phyloP scores from a whole-genome alignment of 805 yeast species.

The Barnettozyma sucrosica region DNA sequence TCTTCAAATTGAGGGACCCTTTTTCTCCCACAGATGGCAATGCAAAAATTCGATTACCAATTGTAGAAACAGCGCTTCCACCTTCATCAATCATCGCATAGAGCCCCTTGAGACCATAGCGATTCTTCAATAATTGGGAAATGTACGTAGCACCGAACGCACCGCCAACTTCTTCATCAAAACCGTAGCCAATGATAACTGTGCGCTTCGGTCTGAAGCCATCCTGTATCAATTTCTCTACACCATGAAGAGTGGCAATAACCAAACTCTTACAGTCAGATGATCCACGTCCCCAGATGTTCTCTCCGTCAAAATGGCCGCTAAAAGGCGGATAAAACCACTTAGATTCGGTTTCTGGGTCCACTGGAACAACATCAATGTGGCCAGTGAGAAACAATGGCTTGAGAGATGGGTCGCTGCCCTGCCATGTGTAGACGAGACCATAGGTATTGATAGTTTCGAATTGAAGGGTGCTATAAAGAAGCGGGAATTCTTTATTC shows the following conservation, averaged over 20 bases:
- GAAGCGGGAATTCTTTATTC: conserved; percentile 47
- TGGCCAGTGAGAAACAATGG: conserved; percentile 73
- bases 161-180: conserved; percentile 73
- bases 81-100: conserved; percentile 64
- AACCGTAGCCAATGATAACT: conserved; percentile 59
- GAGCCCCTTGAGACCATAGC: conserved; percentile 54
- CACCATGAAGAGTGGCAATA: conserved; percentile 55
- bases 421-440: conserved; percentile 57
- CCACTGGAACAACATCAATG: conserved; percentile 78
- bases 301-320: conserved; percentile 58
- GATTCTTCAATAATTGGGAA: conserved; percentile 38
- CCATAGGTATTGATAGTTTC: conserved; percentile 58
- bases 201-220: conserved; percentile 52
- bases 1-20: conserved; percentile 47
- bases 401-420: conserved; percentile 43
- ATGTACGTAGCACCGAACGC: conserved; percentile 51
- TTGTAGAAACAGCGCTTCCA: conserved; percentile 35
- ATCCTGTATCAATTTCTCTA: conserved; percentile 41
- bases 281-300: conserved; percentile 70
- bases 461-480: conserved; percentile 42
- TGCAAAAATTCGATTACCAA: conserved; percentile 38
- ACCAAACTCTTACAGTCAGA: conserved; percentile 67
- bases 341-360: conserved; percentile 42
- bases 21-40: conserved; percentile 58
- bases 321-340: conserved; percentile 67